Base-by-base conservation (phyloP, 2,329 filamentous ascomycete species). In the Corynespora cassiicola region DNA sequence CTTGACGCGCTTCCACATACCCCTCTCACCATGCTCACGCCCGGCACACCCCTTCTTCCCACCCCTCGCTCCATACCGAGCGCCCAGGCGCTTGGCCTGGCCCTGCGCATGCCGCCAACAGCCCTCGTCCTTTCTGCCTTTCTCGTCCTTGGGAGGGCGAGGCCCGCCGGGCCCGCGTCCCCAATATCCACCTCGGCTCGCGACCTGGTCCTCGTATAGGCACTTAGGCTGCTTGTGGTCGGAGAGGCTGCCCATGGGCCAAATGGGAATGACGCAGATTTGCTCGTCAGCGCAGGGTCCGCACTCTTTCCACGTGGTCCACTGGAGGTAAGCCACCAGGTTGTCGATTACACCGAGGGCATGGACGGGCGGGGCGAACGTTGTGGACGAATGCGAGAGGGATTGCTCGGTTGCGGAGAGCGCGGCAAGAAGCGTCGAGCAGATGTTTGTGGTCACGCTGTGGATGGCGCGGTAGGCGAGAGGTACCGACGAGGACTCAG, bases 261-360 rank as follows among this genome's bases (percentile, higher is more conserved):
- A 86, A 54, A 86, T 83, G 2, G 81, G 81, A n/a, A 85, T 69
- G 29, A 80, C 75, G 45, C 82, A 82, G 3, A 83, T 61, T 60
- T 86, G 76, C 28, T 79, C 72, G 6, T 71, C 68, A 0, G 52
- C 61, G 54, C 84, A 86, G 1, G 72, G 70, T 6, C 70, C 66
- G 34, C 80, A 81, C 32, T 75, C 71, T 50, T 80, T 83, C 81
- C 81, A 86, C 0, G 65, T 73, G 3, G 79, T 74, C 84, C 84
- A 87, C 6, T 71, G 70, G 2, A 87, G 68, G 39, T 76, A 76
- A 1, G 63, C 45, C 14, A 77, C 73, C 11, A 86, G 56, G 0
- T 61, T 47, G 6, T 63, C 50, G 11, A 79, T 46, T 2, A 53
- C 48, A 3, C 54, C 42, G 3, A 70, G 35, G 0, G 69, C 70